Evolutionary conservation across 1,139 yeast species (phyloP), one percentile per base, ranked within the genome.

Genomic region (Magnusiomyces paraingens): DNA sequence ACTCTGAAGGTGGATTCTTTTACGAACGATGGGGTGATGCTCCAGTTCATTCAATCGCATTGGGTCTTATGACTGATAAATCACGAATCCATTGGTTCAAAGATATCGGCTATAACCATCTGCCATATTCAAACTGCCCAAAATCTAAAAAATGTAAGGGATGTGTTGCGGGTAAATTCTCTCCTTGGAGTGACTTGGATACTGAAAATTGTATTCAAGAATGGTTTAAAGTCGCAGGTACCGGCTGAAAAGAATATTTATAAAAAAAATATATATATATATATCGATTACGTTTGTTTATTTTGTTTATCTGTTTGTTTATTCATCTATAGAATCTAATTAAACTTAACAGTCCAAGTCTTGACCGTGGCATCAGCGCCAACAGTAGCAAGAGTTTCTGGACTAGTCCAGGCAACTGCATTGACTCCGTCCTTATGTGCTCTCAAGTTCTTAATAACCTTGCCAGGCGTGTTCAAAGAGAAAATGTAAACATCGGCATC

Each of bases 1-100:
- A 88, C 59, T 61, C 74, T 3, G 70, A 82, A 0, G 95, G 95
- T 14, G 90, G 90, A 2, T 87, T 87, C 64, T 88, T 86, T 66
- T 87, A 87, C 63, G 95, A 88, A 67, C 70, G 95, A 55, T 87
- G 95, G 95, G 96, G 96, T 1, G 96, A 87, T 69, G 95, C 95
- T 0, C 95, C 95, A 0, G 91, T 88, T 1, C 95, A 86, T 66
- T 80, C 90, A 0, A 67, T 87, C 47, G 95, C 91, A 0, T 70
- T 88, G 22, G 85, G 83, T 0, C 69, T 89, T 50, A 87, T 90
- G 70, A 86, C 86, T 18, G 89, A 85, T 61, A 82, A 79, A 61
- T 69, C 73, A 14, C 77, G 80, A 57, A 75, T 89, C 45, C 96
- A 89, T 66, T 90, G 95, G 93, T 89, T 89, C 67, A 78, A 90